phyloP scores from a whole-genome alignment of 176 grass and related monocot genomes.

The Oropetium thomaeum region DNA sequence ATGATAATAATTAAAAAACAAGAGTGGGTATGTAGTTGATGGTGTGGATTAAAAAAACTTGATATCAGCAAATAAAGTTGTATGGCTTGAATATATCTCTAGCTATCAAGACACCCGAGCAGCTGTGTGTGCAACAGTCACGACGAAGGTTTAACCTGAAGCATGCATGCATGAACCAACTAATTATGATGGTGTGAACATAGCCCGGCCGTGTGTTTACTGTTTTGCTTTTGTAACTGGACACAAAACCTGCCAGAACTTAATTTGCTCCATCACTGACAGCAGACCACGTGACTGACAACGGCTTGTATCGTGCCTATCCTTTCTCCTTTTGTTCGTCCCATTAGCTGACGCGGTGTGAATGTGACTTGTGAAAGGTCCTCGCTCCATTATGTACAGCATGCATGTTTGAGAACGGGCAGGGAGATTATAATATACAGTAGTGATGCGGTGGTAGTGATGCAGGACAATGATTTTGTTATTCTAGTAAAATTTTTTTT shows the following conservation, averaged over 20 bases:
- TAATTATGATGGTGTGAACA: not conserved
- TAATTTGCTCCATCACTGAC: slow-evolving; percentile 12
- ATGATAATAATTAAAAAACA: no score
- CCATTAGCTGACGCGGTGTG: slow-evolving; percentile 5
- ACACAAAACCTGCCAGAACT: slow-evolving; percentile 32
- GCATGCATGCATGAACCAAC: not conserved
- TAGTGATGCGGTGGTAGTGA: not conserved
- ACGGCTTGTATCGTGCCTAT: slow-evolving; percentile 15
- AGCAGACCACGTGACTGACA: slow-evolving; percentile 29
- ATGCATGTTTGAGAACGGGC: not conserved
- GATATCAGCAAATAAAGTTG: not conserved
- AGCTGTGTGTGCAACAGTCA: not conserved
- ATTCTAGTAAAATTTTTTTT: not conserved
- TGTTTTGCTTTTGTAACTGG: not conserved
- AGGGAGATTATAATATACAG: no score
- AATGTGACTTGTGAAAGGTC: not conserved
- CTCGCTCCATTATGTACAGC: not conserved
- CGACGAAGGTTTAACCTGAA: not conserved
- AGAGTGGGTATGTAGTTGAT: not conserved
- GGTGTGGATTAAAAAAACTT: not conserved
- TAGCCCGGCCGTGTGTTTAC: not conserved
- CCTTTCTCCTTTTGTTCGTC: not conserved
- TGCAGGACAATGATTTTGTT: slow-evolving; percentile 25
- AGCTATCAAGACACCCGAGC: not conserved
- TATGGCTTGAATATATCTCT: not conserved